Conservation (phyloP, 805 yeast genomes). For the Suhomyces prunicola region DNA sequence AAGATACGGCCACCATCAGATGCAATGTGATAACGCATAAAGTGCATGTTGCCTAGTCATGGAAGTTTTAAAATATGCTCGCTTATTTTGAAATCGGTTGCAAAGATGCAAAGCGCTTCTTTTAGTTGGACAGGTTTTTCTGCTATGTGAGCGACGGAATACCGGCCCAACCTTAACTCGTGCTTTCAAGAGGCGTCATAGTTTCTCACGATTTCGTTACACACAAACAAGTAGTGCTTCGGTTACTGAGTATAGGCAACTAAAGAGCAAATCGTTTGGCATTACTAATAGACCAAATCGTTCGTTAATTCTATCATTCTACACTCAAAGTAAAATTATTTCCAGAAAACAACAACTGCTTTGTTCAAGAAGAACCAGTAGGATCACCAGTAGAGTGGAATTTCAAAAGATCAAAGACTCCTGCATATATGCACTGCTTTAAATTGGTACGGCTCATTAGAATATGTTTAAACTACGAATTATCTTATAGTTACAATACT, state of each 20-base stretch:
- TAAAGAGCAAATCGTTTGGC: no score
- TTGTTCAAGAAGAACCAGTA: neutral
- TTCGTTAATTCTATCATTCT: neutral
- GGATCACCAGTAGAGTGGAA: neutral
- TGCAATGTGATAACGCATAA: neutral
- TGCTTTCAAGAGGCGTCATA: neutral
- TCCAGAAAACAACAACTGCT: neutral
- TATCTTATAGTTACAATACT: no score
- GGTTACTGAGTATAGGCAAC: neutral
- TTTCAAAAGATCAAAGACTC: neutral
- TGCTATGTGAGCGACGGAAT: neutral
- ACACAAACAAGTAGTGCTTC: neutral
- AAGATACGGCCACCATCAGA: neutral
- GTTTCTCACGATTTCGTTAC: neutral
- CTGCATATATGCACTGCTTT: neutral
- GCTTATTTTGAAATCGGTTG: neutral
- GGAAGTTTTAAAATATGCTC: no score
- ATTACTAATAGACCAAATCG: neutral
- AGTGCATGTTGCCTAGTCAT: neutral
- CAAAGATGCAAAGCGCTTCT: neutral
- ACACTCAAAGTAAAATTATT: neutral
- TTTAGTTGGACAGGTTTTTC: neutral
- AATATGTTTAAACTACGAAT: no score
- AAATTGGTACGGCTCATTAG: no score
- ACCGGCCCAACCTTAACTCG: neutral